A percentile compares a stretch with the other conserved stretches of the same genome.
Evolutionary conservation across 1,139 yeast species (phyloP).

Genomic region (Zygosaccharomyces pseudobailii): DNA sequence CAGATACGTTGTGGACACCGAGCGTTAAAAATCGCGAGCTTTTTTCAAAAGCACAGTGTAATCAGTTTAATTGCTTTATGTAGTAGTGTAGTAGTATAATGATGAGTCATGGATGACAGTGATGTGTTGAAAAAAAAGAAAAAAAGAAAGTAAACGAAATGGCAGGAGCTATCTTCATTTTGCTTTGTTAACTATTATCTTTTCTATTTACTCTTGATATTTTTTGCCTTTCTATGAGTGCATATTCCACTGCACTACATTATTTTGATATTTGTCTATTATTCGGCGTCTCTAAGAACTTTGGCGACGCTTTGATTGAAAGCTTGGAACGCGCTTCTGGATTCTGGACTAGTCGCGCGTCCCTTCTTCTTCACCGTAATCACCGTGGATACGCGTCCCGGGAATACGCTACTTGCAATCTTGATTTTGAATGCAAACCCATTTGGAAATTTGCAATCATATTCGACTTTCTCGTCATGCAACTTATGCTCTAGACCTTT

Average conservation of each 20-base stretch:
- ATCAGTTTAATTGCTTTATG: background rate
- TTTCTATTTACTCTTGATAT: too few species aligned
- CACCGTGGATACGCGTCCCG: slow-evolving; percentile 9
- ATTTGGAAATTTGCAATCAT: slow-evolving; percentile 26
- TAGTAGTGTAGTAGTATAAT: background rate
- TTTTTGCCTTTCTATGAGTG: background rate
- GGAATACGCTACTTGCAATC: slow-evolving; percentile 11
- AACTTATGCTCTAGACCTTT: slow-evolving; percentile 21
- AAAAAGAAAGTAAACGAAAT: background rate
- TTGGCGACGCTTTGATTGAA: slow-evolving; percentile 22
- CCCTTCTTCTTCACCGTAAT: slow-evolving; percentile 22
- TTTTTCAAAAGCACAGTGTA: background rate
- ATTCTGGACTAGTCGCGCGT: slow-evolving; percentile 5
- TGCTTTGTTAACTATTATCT: background rate
- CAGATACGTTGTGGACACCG: slow-evolving; percentile 70
- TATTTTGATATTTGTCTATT: background rate
- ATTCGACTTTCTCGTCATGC: slow-evolving; percentile 24
- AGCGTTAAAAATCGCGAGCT: background rate
- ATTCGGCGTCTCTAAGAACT: slow-evolving; percentile 17
- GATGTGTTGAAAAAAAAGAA: background rate
- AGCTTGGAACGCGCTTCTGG: slow-evolving; percentile 17
- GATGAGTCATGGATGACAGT: background rate
- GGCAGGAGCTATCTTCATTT: background rate
- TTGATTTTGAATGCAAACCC: slow-evolving; percentile 28
- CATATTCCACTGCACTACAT: background rate